phyloP scores from a whole-genome alignment of 306 rosid species.

The Styphnolobium japonicum region DNA sequence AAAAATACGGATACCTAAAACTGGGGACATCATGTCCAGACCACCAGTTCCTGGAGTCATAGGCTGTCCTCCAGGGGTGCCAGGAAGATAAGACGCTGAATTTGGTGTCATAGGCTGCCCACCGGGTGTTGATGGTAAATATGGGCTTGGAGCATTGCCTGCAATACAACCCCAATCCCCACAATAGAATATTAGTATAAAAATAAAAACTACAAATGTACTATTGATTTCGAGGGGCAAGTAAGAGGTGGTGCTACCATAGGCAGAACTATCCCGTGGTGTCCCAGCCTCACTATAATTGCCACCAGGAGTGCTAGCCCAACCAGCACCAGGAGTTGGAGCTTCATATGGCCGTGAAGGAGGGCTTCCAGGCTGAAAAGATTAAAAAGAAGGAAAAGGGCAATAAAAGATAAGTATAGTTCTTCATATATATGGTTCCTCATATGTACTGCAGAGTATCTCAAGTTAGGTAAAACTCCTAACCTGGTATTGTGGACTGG shows the following conservation, averaged over 20 bases:
- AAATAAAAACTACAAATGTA: background rate
- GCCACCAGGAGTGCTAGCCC: constrained; percentile 95
- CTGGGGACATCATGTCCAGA: constrained; percentile 96
- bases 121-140: constrained; percentile 98
- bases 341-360: constrained; percentile 92
- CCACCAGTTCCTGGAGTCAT: constrained; percentile 99
- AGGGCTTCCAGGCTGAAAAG: constrained; percentile 88
- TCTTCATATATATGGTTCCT: background rate
- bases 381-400: constrained; percentile 5
- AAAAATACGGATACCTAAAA: constrained; percentile 49
- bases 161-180: constrained; percentile 27
- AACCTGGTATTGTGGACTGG: constrained; percentile 97
- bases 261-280: constrained; percentile 74
- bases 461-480: constrained; percentile 19
- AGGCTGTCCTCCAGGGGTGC: constrained; percentile 99
- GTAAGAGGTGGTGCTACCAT: constrained; percentile 44
- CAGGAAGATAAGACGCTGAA: constrained; percentile 94
- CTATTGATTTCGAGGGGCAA: background rate
- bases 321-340: constrained; percentile 99
- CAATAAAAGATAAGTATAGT: background rate
- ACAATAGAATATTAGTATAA: constrained; percentile 8
- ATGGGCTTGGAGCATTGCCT: constrained; percentile 99
- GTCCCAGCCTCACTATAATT: constrained; percentile 95
- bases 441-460: background rate
- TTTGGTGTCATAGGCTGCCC: constrained; percentile 99